These are phyloP conservation scores for Sordaria brevicollis DNA, from an alignment of 495 filamentous ascomycete species.

Conservation along the genomic window DNA sequence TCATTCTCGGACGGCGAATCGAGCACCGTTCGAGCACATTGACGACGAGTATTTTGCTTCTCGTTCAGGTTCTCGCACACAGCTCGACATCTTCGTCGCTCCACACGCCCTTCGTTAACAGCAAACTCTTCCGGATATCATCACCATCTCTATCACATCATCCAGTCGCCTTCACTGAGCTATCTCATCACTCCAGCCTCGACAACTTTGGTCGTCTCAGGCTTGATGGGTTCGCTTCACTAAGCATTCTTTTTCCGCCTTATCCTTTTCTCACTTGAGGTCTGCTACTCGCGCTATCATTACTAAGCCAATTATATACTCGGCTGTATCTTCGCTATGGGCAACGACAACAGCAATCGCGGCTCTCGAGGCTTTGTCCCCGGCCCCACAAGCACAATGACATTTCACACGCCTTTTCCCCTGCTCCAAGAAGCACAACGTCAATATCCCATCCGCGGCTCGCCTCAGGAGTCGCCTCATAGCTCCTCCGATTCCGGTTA, in stretches of 20 bases:
- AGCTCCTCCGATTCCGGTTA: conserved; percentile 20
- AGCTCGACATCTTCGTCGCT: background rate
- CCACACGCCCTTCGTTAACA: background rate
- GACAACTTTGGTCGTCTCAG: background rate
- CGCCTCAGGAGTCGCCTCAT: background rate
- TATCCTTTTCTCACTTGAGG: background rate
- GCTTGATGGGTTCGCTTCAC: background rate
- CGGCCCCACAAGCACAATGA: conserved; percentile 5
- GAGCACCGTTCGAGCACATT: background rate
- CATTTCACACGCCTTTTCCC: background rate
- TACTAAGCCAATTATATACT: background rate
- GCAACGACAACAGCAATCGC: conserved; percentile 2
- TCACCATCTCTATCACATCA: background rate
- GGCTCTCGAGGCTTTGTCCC: background rate
- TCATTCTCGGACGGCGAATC: background rate
- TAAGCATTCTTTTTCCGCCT: background rate
- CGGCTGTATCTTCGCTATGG: conserved; percentile 5
- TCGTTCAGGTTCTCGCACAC: background rate
- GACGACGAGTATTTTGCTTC: background rate
- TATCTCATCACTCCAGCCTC: background rate
- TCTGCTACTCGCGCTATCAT: background rate
- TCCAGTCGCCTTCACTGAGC: background rate
- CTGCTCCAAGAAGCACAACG: conserved; percentile 3
- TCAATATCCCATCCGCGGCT: conserved; percentile 3
- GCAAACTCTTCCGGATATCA: background rate